Conservation (phyloP, 495 filamentous ascomycete species). For the Penicillium argentinense region DNA sequence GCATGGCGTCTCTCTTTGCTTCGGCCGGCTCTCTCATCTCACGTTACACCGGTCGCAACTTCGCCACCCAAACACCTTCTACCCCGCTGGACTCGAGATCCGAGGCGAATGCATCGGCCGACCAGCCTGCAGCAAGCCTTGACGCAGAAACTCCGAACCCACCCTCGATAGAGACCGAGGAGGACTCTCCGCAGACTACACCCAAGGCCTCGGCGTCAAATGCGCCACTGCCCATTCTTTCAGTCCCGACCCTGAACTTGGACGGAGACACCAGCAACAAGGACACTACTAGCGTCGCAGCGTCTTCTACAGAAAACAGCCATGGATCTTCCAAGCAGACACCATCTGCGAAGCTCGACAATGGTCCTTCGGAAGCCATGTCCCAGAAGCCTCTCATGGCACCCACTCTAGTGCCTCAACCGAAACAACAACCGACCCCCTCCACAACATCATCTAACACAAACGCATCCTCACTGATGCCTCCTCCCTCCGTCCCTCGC, state of each 20-base stretch:
- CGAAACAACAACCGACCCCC: constrained; percentile 10
- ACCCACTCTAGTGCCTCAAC: constrained; percentile 10
- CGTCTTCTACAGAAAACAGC: constrained; percentile 5
- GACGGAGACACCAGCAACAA: constrained; percentile 15
- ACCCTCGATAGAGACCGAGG: constrained; percentile 14
- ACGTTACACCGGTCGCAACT: constrained; percentile 28
- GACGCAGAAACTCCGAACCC: constrained; percentile 5
- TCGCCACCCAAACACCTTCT: constrained; percentile 11
- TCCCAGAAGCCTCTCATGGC: constrained; percentile 20
- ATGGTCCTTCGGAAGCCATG: constrained; percentile 7
- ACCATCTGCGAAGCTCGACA: constrained; percentile 3
- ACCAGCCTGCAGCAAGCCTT: constrained; percentile 7
- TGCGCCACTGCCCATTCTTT: constrained; percentile 22
- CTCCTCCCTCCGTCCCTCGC: constrained; percentile 36
- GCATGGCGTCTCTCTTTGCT: constrained; percentile 32
- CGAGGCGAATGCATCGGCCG: constrained; percentile 16
- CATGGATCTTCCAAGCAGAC: constrained; percentile 10
- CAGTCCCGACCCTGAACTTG: constrained; percentile 36
- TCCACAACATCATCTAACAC: constrained; percentile 13
- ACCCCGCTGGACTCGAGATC: constrained; percentile 22
- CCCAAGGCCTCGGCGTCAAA: constrained; percentile 45
- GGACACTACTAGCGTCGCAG: constrained; percentile 6
- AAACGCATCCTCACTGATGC: constrained; percentile 35
- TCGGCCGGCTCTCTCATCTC: constrained; percentile 35
- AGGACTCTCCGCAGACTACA: constrained; percentile 44